Percentiles rank a stretch among this genome's conserved stretches.
Evolutionary conservation across 768 basidiomycete species (phyloP).

Genomic region (Boletus huronensis): DNA sequence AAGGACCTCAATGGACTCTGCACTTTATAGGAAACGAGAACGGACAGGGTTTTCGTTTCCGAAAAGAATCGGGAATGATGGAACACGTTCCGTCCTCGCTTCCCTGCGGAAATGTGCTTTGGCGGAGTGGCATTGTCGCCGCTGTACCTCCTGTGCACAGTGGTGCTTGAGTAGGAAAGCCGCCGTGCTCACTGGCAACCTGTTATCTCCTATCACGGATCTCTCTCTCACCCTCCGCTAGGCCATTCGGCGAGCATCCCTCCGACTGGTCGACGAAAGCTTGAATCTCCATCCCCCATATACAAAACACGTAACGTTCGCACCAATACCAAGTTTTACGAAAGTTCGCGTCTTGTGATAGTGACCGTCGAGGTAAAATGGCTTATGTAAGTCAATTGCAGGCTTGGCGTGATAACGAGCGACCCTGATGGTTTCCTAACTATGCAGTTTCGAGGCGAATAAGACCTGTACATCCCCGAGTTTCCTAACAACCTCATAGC

Average conservation of each 20-base stretch:
- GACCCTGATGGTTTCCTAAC: too few relatives aligned
- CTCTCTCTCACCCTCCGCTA: not conserved
- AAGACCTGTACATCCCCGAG: too few relatives aligned
- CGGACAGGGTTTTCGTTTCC: not conserved
- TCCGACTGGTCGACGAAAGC: not conserved
- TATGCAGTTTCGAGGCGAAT: too few relatives aligned
- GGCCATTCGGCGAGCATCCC: not conserved
- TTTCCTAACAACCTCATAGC: not conserved
- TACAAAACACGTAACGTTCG: not conserved
- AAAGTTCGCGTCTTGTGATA: not conserved
- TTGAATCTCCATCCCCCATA: conserved; percentile 11
- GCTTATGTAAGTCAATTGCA: not conserved
- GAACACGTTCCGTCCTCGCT: conserved; percentile 13
- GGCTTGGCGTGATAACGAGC: conserved; percentile 1
- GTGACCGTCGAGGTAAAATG: too few relatives aligned
- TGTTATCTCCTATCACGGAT: not conserved
- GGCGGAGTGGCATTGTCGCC: not conserved
- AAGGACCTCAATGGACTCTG: not conserved
- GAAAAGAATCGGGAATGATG: not conserved
- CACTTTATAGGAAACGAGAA: conserved; percentile 8
- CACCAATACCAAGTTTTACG: not conserved
- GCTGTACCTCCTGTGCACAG: not conserved
- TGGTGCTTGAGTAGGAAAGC: not conserved
- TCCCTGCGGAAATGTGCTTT: conserved; percentile 12
- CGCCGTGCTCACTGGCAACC: not conserved